Evolutionary conservation across 1,284 basidiomycete species (phyloP).

Genomic region (Irpex sp.): DNA sequence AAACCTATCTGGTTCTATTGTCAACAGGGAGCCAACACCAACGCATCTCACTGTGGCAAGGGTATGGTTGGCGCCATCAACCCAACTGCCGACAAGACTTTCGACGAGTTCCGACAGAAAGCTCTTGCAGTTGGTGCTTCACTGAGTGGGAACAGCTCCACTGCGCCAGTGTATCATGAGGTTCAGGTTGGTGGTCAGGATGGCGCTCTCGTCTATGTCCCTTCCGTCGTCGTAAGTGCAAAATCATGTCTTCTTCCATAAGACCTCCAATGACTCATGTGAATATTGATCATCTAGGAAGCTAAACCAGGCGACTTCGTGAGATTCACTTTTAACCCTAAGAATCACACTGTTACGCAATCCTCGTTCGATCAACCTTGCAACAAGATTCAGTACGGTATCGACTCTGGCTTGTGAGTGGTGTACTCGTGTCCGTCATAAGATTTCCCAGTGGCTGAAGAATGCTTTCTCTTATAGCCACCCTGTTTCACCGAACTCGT

Average conservation of each 20-base stretch:
- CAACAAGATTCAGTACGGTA: conserved; percentile 36
- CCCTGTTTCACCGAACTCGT: conserved; percentile 36
- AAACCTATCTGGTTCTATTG: conserved; percentile 10
- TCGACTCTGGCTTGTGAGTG: conserved; percentile 51
- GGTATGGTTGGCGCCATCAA: conserved; percentile 11
- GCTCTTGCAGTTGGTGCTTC: conserved; percentile 2
- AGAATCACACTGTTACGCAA: conserved; percentile 55
- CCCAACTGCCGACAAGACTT: background rate
- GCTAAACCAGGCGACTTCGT: conserved; percentile 41
- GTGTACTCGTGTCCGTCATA: conserved; percentile 18
- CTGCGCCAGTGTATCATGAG: background rate
- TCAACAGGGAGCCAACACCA: conserved; percentile 4
- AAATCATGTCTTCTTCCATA: background rate
- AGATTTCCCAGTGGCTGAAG: conserved; percentile 9
- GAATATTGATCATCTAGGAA: conserved; percentile 30
- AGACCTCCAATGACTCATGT: no score
- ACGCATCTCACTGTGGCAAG: conserved; percentile 2
- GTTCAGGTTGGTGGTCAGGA: conserved; percentile 1
- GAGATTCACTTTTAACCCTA: conserved; percentile 44
- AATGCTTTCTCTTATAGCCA: conserved; percentile 32
- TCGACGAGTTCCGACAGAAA: conserved; percentile 1
- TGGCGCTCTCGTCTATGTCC: conserved; percentile 1
- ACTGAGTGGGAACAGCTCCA: background rate
- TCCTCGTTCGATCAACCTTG: conserved; percentile 45
- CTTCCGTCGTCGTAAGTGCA: conserved; percentile 2